Evolutionary conservation across 1,284 basidiomycete species (phyloP).

Genomic region (Boletus semigastroideus): DNA sequence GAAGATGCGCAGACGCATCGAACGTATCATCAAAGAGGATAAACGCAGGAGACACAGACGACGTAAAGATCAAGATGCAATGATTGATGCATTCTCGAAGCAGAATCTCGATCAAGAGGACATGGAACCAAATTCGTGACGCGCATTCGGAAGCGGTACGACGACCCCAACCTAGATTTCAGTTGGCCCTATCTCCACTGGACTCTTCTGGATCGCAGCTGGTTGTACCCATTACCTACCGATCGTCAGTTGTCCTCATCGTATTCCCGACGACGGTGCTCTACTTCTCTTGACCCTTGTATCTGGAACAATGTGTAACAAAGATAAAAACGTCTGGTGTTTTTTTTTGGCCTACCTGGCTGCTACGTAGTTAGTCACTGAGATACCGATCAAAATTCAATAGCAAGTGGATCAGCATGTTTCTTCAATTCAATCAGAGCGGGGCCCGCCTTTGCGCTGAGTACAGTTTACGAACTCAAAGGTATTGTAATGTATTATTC

Average conservation of each 20-base stretch:
- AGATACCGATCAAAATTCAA: slow-evolving; percentile 1
- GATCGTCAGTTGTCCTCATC: slow-evolving; percentile 20
- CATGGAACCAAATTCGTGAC: slow-evolving; percentile 27
- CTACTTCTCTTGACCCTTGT: not conserved
- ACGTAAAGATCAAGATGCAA: slow-evolving; percentile 75
- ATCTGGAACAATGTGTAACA: slow-evolving; percentile 11
- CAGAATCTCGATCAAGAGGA: slow-evolving; percentile 49
- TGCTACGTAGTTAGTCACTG: too few species aligned
- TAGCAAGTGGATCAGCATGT: not conserved
- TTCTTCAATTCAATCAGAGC: not conserved
- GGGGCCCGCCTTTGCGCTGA: not conserved
- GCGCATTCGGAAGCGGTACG: slow-evolving; percentile 4
- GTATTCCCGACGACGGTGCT: slow-evolving; percentile 13
- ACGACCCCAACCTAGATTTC: slow-evolving; percentile 10
- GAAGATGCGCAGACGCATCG: slow-evolving; percentile 66
- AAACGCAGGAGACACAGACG: slow-evolving; percentile 72
- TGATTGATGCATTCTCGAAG: slow-evolving; percentile 72
- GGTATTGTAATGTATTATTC: not conserved
- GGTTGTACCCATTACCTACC: slow-evolving; percentile 18
- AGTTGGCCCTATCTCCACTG: slow-evolving; percentile 8
- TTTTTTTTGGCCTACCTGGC: not conserved
- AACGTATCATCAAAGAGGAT: slow-evolving; percentile 77
- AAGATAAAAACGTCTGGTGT: slow-evolving; percentile 1
- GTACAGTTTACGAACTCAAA: not conserved
- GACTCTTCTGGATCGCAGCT: slow-evolving; percentile 2